Conservation (phyloP, 2,329 filamentous ascomycete genomes). For the Didymellaceae sp. region DNA sequence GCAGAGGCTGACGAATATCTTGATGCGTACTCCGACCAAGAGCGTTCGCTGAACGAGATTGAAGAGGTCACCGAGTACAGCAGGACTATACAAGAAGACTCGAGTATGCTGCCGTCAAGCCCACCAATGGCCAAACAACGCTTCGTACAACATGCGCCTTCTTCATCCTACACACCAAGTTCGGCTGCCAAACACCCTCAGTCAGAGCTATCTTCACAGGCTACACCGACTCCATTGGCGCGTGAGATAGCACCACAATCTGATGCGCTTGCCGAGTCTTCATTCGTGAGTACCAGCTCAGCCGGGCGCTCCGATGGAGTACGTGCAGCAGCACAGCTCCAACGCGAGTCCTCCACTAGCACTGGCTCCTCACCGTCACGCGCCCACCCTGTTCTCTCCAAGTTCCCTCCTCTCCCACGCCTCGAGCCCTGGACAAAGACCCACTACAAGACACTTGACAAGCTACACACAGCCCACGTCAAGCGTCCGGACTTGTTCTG, state of each 20-base stretch:
- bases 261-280: conserved; percentile 4
- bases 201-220: conserved; percentile 3
- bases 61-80: conserved; percentile 46
- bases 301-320: conserved; percentile 13
- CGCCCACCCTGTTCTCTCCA: conserved; percentile 36
- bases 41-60: conserved; percentile 41
- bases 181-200: conserved; percentile 2
- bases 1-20: conserved; percentile 44
- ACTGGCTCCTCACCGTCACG: conserved; percentile 13
- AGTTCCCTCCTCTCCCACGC: conserved; percentile 40
- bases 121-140: conserved; percentile 28
- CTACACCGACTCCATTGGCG: conserved; percentile 22
- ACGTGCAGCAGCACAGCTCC: conserved; percentile 11
- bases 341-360: conserved; percentile 16
- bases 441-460: conserved; percentile 49
- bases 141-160: conserved; percentile 26
- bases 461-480: conserved; percentile 43
- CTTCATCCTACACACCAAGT: conserved; percentile 19
- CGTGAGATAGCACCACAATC: conserved; percentile 2
- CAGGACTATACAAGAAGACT: conserved; percentile 25
- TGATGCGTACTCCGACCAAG: conserved; percentile 42
- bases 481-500: conserved; percentile 42
- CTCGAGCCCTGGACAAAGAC: conserved; percentile 50
- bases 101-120: conserved; percentile 29
- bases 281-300: conserved; percentile 12